Conservation (phyloP, 2,329 filamentous ascomycete genomes). For the Volutella citrinella region DNA sequence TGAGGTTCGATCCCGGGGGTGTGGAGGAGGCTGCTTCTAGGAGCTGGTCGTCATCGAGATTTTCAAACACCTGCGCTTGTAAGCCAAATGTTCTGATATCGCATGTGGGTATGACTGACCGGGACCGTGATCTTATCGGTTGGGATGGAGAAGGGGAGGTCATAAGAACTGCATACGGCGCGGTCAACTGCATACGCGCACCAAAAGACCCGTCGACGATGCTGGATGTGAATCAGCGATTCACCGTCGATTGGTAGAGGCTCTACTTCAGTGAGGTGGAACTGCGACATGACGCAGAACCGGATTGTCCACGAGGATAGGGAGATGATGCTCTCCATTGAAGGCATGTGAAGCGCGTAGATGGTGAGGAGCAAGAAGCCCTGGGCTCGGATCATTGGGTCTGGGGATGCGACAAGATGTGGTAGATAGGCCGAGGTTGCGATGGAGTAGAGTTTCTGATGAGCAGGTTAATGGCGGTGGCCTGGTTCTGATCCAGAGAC, state of each 20-base stretch:
- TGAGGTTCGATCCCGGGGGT: background rate
- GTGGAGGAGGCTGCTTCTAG: background rate
- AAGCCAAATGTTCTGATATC: too few relatives aligned
- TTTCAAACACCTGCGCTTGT: conserved; percentile 3
- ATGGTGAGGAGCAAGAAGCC: conserved; percentile 6
- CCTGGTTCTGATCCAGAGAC: background rate
- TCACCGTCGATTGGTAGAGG: background rate
- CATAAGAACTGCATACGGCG: conserved; percentile 6
- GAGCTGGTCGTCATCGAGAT: conserved; percentile 5
- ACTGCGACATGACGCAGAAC: conserved; percentile 7
- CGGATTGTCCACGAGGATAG: conserved; percentile 6
- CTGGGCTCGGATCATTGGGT: conserved; percentile 7
- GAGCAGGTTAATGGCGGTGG: background rate
- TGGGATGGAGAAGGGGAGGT: conserved; percentile 5
- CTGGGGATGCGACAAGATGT: conserved; percentile 1
- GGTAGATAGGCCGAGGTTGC: conserved; percentile 6
- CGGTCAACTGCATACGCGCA: conserved; percentile 9
- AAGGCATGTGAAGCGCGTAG: conserved; percentile 6
- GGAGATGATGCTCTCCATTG: conserved; percentile 4
- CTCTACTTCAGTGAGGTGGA: conserved; percentile 5
- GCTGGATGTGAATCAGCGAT: conserved; percentile 3
- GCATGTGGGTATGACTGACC: background rate
- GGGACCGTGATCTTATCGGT: conserved; percentile 5
- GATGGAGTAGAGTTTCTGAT: background rate
- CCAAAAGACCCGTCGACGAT: conserved; percentile 7